Base-by-base conservation (phyloP, 2,329 filamentous ascomycete genomes). In the Xylaria sp. region DNA sequence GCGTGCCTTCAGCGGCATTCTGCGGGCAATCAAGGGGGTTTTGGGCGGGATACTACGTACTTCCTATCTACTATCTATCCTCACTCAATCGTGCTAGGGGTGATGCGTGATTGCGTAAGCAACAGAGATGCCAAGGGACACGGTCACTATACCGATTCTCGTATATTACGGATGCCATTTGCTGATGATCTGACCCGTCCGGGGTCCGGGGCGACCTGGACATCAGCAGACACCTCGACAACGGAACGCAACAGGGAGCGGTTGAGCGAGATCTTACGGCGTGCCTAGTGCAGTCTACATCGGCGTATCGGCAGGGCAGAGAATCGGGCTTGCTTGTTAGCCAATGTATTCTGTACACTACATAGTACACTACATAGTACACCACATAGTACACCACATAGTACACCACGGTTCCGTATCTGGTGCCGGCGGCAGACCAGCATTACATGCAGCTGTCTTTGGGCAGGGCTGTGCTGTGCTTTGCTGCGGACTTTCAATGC, bases 1-100 rank as follows among this genome's bases (percentile, higher is more conserved):
- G 75, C 75, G 17, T 80, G 81, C 63, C 76, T 79, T 2, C 70
- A 73, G 40, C 80, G 80, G 81, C 66, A 81, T 79, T 15, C 78
- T 78, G 0, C 76, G 80, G 63, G 79, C 25, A 9, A 41, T 25
- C 4, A 10, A 31, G 31, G 29, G n/a, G 27, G 43, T 9, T 4
- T 21, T 23, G 29, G 19, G 13, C 17, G n/a, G n/a, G n/a, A n/a
- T n/a, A n/a, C n/a, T n/a, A n/a, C n/a, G n/a, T n/a, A n/a, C n/a
- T n/a, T n/a, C n/a, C n/a, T n/a, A n/a, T n/a, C n/a, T n/a, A n/a
- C n/a, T n/a, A n/a, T n/a, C n/a, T n/a, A n/a, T n/a, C n/a, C n/a
- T n/a, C 37, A 11, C 37, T 53, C 35, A 27, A 54, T 17, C 37
- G 19, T 8, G 31, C 17, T 23, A 46, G 25, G 8, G 23, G 19